Evolutionary conservation across 1,284 basidiomycete species (phyloP).

Genomic region (Waitea zeae): DNA sequence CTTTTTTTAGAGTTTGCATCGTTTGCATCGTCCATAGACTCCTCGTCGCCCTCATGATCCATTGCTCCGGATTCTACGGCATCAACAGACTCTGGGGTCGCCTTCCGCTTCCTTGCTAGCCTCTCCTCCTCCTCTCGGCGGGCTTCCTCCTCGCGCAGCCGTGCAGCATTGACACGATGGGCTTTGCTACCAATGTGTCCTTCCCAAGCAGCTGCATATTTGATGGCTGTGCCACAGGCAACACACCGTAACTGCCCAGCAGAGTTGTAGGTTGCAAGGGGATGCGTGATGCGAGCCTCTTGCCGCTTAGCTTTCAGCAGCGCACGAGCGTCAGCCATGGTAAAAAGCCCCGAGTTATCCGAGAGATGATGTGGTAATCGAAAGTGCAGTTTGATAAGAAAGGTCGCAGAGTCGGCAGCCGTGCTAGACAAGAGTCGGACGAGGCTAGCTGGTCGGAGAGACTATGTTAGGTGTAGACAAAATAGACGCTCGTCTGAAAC

Average conservation of each 20-base stretch:
- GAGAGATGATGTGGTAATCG: no score
- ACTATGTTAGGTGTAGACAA: no score
- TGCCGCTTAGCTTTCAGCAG: constrained; percentile 63
- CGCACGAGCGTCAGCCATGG: constrained; percentile 57
- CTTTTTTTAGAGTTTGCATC: constrained; percentile 6
- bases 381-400: no score
- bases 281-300: constrained; percentile 52
- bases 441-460: no score
- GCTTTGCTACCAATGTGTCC: constrained; percentile 69
- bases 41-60: constrained; percentile 6
- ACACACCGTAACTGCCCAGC: constrained; percentile 51
- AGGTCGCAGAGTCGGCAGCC: no score
- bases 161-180: constrained; percentile 46
- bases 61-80: neutral
- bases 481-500: no score
- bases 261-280: constrained; percentile 48
- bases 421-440: no score
- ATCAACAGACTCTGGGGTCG: constrained; percentile 16
- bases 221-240: constrained; percentile 44
- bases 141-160: constrained; percentile 34
- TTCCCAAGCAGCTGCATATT: constrained; percentile 68
- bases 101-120: constrained; percentile 22
- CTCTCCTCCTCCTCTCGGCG: constrained; percentile 17
- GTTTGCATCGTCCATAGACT: constrained; percentile 6
- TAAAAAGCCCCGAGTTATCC: no score